Conservation (phyloP, 257 asterid genomes). For the Ligustrum vulgare region DNA sequence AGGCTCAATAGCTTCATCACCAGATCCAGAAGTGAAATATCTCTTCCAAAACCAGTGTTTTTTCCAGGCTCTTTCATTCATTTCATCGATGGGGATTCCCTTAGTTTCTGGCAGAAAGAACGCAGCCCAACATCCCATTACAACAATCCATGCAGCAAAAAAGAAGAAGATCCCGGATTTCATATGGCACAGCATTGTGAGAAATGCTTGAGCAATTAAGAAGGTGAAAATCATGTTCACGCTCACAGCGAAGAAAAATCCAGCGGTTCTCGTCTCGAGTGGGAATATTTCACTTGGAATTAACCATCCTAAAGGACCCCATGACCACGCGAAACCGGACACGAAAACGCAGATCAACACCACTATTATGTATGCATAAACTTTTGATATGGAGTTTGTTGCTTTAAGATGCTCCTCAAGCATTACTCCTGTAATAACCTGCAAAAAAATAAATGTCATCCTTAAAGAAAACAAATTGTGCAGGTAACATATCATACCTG, state of each 20-base stretch:
- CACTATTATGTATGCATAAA: constrained; percentile 14
- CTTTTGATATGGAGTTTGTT: constrained; percentile 20
- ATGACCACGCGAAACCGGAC: constrained; percentile 54
- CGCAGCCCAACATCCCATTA: constrained; percentile 35
- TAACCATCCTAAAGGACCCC: constrained; percentile 65
- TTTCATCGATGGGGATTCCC: constrained; percentile 53
- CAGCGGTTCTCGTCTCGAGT: constrained; percentile 44
- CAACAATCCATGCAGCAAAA: constrained; percentile 40
- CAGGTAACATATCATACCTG: too few species aligned
- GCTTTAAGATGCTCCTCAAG: constrained; percentile 17
- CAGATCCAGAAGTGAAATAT: constrained; percentile 20
- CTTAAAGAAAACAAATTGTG: background rate
- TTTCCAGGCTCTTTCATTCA: constrained; percentile 49
- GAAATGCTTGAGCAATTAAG: constrained; percentile 57
- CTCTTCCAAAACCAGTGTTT: constrained; percentile 45
- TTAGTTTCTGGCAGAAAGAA: constrained; percentile 54
- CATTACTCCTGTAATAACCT: constrained; percentile 20
- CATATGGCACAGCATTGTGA: constrained; percentile 52
- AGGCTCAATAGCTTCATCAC: background rate
- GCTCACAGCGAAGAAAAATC: constrained; percentile 46
- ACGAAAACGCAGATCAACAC: constrained; percentile 35
- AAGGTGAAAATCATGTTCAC: constrained; percentile 52
- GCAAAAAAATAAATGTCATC: background rate
- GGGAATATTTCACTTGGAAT: constrained; percentile 63
- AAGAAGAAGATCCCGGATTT: constrained; percentile 44